Evolutionary conservation across 2,329 filamentous ascomycete species (phyloP).

Genomic region (Huntiella abstrusa): DNA sequence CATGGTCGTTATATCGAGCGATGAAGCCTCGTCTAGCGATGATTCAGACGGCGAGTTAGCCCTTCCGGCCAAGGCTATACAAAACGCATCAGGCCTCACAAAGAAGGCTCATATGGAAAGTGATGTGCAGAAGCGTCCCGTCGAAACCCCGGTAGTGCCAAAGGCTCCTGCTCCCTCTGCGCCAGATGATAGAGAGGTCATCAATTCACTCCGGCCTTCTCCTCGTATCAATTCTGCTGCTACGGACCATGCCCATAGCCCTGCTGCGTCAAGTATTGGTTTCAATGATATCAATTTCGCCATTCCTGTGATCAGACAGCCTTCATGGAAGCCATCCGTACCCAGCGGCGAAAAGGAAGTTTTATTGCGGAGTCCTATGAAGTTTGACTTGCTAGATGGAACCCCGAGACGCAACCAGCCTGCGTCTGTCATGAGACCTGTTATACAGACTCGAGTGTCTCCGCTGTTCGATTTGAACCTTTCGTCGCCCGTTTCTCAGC

Average conservation of each 20-base stretch:
- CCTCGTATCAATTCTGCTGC: neutral
- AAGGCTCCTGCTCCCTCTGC: neutral
- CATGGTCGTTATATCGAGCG: slow-evolving; percentile 5
- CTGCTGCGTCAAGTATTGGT: too few species aligned
- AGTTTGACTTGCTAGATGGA: too few species aligned
- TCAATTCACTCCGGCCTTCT: neutral
- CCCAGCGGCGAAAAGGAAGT: too few species aligned
- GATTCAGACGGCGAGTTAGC: slow-evolving; percentile 3
- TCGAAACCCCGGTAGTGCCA: neutral
- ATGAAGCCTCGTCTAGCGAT: neutral
- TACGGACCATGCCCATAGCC: too few species aligned
- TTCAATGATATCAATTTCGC: too few species aligned
- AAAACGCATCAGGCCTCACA: neutral
- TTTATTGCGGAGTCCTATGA: too few species aligned
- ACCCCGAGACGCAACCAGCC: too few species aligned
- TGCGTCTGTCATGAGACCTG: neutral
- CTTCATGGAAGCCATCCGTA: too few species aligned
- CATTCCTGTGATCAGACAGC: too few species aligned
- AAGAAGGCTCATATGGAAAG: neutral
- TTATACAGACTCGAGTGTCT: neutral
- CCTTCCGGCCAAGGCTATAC: neutral
- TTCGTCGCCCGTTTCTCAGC: neutral
- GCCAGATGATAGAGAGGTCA: neutral
- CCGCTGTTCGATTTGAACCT: neutral
- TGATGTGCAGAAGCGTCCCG: neutral